These are phyloP conservation scores for Scedosporium aurantiacum DNA, from an alignment of 2,329 filamentous ascomycete genomes.

Conservation along the genomic window DNA sequence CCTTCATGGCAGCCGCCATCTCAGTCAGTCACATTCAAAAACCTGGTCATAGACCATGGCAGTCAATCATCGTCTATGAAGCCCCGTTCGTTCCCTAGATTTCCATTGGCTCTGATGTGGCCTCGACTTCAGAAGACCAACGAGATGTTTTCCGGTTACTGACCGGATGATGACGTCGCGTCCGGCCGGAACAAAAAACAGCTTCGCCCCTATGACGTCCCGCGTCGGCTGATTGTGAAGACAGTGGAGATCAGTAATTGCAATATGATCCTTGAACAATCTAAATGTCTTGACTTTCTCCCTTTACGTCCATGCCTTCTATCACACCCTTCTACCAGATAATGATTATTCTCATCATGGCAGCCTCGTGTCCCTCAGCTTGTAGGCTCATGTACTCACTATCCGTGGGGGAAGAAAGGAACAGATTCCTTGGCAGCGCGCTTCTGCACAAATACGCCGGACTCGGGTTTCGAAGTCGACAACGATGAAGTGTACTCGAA, in stretches of 20 bases:
- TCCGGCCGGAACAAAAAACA: too few species aligned
- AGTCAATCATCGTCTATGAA: too few species aligned
- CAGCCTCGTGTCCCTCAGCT: conserved; percentile 29
- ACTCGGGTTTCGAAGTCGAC: conserved; percentile 51
- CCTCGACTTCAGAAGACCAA: neutral
- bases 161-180: neutral
- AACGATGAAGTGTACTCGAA: conserved; percentile 50
- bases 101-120: neutral
- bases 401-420: conserved; percentile 62
- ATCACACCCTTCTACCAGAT: neutral
- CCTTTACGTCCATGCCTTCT: neutral
- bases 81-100: too few species aligned
- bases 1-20: too few species aligned
- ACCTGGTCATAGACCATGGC: too few species aligned
- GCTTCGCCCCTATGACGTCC: neutral
- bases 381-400: conserved; percentile 42
- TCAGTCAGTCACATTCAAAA: too few species aligned
- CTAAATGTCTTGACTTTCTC: neutral
- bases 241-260: neutral
- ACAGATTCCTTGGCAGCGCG: conserved; percentile 53
- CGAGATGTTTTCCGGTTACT: neutral
- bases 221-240: neutral
- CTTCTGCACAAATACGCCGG: conserved; percentile 54
- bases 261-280: neutral
- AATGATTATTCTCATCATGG: neutral